These are phyloP conservation scores for Tricholoma saponaceum DNA, from an alignment of 768 basidiomycete genomes.

Conservation along the genomic window DNA sequence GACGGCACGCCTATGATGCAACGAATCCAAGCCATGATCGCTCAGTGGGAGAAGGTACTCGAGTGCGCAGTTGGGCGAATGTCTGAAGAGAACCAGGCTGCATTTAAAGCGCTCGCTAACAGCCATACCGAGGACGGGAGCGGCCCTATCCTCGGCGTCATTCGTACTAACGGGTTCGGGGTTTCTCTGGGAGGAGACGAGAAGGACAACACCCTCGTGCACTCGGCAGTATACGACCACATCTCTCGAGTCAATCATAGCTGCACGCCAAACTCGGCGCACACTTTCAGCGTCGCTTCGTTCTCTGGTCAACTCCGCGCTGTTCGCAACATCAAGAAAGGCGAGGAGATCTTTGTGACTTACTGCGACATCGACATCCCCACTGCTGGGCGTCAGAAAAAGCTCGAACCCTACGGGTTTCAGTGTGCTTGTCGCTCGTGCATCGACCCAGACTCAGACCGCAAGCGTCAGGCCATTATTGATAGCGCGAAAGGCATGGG, in stretches of 20 bases:
- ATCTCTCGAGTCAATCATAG: background rate
- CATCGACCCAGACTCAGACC: background rate
- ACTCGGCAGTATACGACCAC: background rate
- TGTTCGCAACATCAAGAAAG: background rate
- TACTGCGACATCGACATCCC: background rate
- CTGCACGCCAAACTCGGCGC: background rate
- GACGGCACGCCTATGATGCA: background rate
- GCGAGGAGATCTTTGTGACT: background rate
- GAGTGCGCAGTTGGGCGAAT: constrained; percentile 17
- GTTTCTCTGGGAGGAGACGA: background rate
- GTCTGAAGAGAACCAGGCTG: constrained; percentile 13
- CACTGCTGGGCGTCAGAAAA: background rate
- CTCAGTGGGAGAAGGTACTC: constrained; percentile 11
- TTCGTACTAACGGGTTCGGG: constrained; percentile 24
- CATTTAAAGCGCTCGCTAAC: constrained; percentile 23
- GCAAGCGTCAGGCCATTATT: background rate
- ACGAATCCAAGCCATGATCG: constrained; percentile 1
- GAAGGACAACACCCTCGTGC: background rate
- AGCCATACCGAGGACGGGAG: constrained; percentile 25
- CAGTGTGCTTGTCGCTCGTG: background rate
- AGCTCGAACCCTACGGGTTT: background rate
- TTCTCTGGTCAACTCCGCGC: background rate
- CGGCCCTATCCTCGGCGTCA: constrained; percentile 23
- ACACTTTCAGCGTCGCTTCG: background rate
- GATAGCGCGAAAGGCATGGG: background rate